These are phyloP conservation scores for Aspergillus hiratsukae DNA, from an alignment of 2,329 filamentous ascomycete species.

Conservation along the genomic window DNA sequence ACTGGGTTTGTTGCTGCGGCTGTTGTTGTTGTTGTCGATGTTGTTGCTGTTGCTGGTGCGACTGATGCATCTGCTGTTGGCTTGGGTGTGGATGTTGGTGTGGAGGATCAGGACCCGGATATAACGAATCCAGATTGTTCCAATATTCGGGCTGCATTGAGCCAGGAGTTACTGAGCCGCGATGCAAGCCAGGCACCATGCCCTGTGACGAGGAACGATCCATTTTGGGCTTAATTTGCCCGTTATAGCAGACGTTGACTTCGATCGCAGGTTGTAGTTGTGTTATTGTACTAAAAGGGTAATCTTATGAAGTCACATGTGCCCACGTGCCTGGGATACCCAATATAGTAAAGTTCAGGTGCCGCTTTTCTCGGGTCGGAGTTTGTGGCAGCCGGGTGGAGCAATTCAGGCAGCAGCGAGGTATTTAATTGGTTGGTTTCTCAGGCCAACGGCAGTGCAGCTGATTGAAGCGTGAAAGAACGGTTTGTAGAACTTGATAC, in stretches of 20 bases:
- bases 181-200: slow-evolving; percentile 25
- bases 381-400: slow-evolving; percentile 3
- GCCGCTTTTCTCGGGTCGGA: slow-evolving; percentile 1
- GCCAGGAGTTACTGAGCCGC: slow-evolving; percentile 22
- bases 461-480: slow-evolving; percentile 3
- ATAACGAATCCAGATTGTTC: slow-evolving; percentile 32
- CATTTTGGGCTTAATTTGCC: slow-evolving; percentile 23
- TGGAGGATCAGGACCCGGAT: slow-evolving; percentile 21
- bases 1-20: slow-evolving; percentile 19
- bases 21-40: slow-evolving; percentile 18
- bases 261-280: background rate
- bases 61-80: slow-evolving; percentile 23
- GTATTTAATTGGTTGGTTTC: slow-evolving; percentile 10
- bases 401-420: background rate
- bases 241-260: slow-evolving; percentile 6
- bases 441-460: slow-evolving; percentile 9
- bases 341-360: slow-evolving; percentile 10
- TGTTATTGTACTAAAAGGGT: slow-evolving; percentile 3
- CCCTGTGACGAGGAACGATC: slow-evolving; percentile 31
- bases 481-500: slow-evolving; percentile 11
- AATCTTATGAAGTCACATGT: slow-evolving; percentile 14
- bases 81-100: slow-evolving; percentile 22
- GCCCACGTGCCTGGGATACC: slow-evolving; percentile 15
- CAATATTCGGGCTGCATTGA: slow-evolving; percentile 35
- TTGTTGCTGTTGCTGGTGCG: slow-evolving; percentile 20